Evolutionary conservation across 352 stramenopile species (phyloP).

Genomic region (Discostella stelligera): DNA sequence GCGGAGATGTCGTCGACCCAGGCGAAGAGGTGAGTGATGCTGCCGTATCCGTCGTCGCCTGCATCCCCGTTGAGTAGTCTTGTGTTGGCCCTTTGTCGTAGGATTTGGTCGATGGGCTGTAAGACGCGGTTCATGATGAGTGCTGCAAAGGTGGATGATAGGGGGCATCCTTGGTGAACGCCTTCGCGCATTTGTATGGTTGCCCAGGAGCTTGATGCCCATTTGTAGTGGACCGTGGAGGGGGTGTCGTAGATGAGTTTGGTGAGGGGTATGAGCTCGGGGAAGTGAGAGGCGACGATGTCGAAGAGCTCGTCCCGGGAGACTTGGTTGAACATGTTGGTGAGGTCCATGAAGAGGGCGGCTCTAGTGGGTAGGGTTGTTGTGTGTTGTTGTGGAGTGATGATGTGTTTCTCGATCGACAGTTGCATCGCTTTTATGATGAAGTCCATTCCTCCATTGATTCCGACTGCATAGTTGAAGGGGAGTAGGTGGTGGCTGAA

Average conservation of each 20-base stretch:
- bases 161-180: conserved; percentile 3
- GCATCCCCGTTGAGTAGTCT: neutral
- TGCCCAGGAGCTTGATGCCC: conserved; percentile 10
- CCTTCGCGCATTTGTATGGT: conserved; percentile 18
- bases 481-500: conserved; percentile 13
- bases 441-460: conserved; percentile 31
- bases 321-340: conserved; percentile 45
- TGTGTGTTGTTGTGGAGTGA: neutral
- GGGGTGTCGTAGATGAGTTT: conserved; percentile 12
- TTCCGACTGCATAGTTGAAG: conserved; percentile 30
- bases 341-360: conserved; percentile 21
- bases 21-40: neutral
- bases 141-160: conserved; percentile 5
- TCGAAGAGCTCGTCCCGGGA: conserved; percentile 15
- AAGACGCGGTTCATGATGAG: conserved; percentile 1
- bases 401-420: conserved; percentile 28
- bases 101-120: neutral
- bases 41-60: neutral
- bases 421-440: conserved; percentile 24
- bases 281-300: conserved; percentile 18
- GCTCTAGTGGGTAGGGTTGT: conserved; percentile 1
- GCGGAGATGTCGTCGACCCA: neutral
- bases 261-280: conserved; percentile 13
- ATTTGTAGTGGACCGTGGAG: conserved; percentile 14
- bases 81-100: neutral